phyloP scores from a whole-genome alignment of 1,139 yeast genomes.

The Meyerozyma sp. region DNA sequence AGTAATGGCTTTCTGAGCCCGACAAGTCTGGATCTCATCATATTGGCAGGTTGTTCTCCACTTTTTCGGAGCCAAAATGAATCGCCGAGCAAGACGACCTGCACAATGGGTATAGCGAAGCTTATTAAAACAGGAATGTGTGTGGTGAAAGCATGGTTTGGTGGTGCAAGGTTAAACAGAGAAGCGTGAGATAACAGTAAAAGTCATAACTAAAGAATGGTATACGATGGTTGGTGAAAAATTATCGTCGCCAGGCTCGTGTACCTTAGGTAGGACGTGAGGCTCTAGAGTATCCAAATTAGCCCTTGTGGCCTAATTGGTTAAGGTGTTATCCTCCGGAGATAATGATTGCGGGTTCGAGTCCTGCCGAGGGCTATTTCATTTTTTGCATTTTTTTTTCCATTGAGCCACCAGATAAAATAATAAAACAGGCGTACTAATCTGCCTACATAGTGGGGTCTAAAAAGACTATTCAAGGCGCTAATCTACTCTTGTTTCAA shows the following conservation, averaged over 20 bases:
- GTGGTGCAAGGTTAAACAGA: not conserved
- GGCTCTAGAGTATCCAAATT: not conserved
- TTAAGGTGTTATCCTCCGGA: slow-evolving; percentile 53
- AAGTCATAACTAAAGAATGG: too few species aligned
- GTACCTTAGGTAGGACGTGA: not conserved
- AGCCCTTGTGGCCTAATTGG: slow-evolving; percentile 55
- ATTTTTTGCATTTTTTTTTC: too few species aligned
- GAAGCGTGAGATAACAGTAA: not conserved
- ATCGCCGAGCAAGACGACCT: not conserved
- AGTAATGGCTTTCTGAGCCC: not conserved
- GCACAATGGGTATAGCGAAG: not conserved
- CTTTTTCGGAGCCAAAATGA: not conserved
- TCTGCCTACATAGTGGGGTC: not conserved
- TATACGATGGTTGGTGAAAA: too few species aligned
- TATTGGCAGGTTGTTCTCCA: not conserved
- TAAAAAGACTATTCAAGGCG: not conserved
- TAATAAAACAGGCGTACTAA: too few species aligned
- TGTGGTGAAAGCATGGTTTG: not conserved
- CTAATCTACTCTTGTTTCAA: too few species aligned
- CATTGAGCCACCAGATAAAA: too few species aligned
- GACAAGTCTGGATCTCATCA: not conserved
- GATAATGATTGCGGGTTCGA: slow-evolving; percentile 56
- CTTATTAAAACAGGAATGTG: too few species aligned
- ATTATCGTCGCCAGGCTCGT: too few species aligned
- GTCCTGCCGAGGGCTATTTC: slow-evolving; percentile 48